Conservation (phyloP, 768 basidiomycete species). For the Macrolepiota dolichaula region DNA sequence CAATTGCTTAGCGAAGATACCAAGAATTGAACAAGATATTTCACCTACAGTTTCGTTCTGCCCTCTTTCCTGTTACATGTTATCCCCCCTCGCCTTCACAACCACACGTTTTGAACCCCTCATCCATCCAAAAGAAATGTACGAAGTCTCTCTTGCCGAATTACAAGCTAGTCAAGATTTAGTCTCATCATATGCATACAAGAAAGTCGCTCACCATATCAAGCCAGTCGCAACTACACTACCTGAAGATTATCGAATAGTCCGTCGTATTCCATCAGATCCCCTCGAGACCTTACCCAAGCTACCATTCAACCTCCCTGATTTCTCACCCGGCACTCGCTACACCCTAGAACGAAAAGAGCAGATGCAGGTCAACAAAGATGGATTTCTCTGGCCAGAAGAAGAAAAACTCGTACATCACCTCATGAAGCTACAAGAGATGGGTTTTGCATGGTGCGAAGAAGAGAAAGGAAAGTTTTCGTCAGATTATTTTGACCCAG, state of each 20-base stretch:
- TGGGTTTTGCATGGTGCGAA: conserved; percentile 29
- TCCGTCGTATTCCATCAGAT: conserved; percentile 27
- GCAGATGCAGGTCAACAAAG: conserved; percentile 20
- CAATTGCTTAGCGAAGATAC: too few species aligned
- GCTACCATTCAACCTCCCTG: conserved; percentile 27
- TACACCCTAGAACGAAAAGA: conserved; percentile 25
- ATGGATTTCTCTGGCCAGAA: conserved; percentile 30
- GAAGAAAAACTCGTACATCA: conserved; percentile 32
- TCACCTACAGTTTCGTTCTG: neutral
- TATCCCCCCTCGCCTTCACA: neutral
- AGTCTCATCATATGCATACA: conserved; percentile 21
- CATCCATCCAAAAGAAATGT: neutral
- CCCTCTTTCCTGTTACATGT: neutral
- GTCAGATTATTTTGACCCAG: conserved; percentile 21
- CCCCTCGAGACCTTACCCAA: conserved; percentile 25
- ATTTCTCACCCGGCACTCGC: conserved; percentile 24
- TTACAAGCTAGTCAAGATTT: neutral
- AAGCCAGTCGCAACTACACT: conserved; percentile 31
- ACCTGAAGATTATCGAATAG: conserved; percentile 29
- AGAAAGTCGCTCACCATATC: conserved; percentile 26
- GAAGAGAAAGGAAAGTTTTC: conserved; percentile 24
- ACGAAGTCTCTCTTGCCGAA: neutral
- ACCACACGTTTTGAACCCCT: neutral
- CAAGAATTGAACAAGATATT: neutral
- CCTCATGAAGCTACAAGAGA: conserved; percentile 27